Percentiles rank a stretch among this genome's conserved stretches.
phyloP scores from a whole-genome alignment of 352 stramenopile genomes.

The Peronospora belbahrii region DNA sequence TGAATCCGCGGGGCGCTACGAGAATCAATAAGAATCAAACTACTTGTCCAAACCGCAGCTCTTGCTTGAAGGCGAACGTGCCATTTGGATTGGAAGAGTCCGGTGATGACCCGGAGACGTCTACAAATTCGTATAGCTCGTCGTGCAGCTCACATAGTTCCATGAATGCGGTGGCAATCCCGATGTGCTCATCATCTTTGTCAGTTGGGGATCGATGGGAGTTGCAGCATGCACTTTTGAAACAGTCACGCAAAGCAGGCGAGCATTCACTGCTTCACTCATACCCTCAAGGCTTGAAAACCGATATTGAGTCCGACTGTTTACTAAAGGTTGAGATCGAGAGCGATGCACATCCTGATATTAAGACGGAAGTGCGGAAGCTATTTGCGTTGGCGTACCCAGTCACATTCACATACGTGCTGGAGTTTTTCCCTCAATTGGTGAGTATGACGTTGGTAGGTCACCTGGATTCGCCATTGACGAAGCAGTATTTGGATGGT shows the following conservation, averaged over 20 bases:
- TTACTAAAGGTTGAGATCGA: conserved; percentile 9
- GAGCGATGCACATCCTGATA: conserved; percentile 7
- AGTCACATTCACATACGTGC: conserved; percentile 63
- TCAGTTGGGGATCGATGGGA: conserved; percentile 12
- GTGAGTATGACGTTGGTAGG: conserved; percentile 63
- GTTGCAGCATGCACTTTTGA: conserved; percentile 1
- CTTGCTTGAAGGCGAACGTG: conserved; percentile 4
- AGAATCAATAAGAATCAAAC: conserved; percentile 29
- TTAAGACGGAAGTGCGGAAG: conserved; percentile 34
- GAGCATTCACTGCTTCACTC: conserved; percentile 38
- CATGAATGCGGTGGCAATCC: conserved; percentile 3
- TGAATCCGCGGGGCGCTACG: conserved; percentile 27
- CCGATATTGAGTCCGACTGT: conserved; percentile 20
- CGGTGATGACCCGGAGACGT: conserved; percentile 38
- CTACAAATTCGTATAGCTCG: conserved; percentile 29
- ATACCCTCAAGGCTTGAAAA: conserved; percentile 10
- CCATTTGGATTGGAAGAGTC: conserved; percentile 22
- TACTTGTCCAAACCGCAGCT: conserved; percentile 2
- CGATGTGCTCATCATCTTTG: conserved; percentile 16
- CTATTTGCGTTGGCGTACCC: conserved; percentile 40
- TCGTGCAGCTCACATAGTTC: conserved; percentile 20
- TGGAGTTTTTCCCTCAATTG: conserved; percentile 64
- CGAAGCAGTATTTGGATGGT: conserved; percentile 66
- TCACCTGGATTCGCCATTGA: conserved; percentile 56
- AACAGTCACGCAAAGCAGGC: conserved; percentile 8